A percentile compares a stretch with the other conserved stretches of the same genome.
These are phyloP conservation scores for Trypanosoma scelopori DNA, from an alignment of 208 protist genomes.

Conservation along the genomic window DNA sequence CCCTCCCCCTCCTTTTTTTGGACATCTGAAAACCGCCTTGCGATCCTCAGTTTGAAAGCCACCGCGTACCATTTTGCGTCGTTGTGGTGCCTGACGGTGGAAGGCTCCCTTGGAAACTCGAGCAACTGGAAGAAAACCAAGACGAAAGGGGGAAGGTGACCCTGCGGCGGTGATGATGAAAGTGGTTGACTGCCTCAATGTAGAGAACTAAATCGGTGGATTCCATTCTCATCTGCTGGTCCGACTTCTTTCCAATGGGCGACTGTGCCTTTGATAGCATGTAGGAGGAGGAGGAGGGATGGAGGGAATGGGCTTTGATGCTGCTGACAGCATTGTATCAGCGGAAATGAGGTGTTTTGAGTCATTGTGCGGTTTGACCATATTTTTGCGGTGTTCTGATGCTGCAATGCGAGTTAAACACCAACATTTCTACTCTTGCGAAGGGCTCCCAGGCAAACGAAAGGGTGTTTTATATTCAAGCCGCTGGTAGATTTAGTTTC, in stretches of 20 bases:
- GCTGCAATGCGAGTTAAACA: conserved; percentile 31
- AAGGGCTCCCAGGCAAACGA: not conserved
- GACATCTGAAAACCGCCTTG: no score
- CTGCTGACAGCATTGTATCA: not conserved
- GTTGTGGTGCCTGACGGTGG: no score
- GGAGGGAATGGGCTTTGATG: not conserved
- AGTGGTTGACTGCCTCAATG: conserved; percentile 25
- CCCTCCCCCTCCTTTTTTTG: no score
- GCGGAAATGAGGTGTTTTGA: conserved; percentile 4
- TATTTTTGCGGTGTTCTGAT: conserved; percentile 15
- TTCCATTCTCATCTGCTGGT: conserved; percentile 8
- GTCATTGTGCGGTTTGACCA: conserved; percentile 21
- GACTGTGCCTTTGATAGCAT: conserved; percentile 23
- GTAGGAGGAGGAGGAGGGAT: no score
- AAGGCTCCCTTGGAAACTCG: no score
- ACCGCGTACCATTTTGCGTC: no score
- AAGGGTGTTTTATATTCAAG: conserved; percentile 15
- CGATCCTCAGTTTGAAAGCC: no score
- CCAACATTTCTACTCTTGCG: conserved; percentile 9
- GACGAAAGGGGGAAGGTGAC: not conserved
- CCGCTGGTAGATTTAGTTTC: conserved; percentile 17
- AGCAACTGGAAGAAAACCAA: no score
- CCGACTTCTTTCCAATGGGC: not conserved
- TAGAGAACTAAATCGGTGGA: conserved; percentile 18
- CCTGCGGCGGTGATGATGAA: not conserved